Base-by-base conservation (phyloP, 2,329 filamentous ascomycete species). In the Cytospora schulzeri region DNA sequence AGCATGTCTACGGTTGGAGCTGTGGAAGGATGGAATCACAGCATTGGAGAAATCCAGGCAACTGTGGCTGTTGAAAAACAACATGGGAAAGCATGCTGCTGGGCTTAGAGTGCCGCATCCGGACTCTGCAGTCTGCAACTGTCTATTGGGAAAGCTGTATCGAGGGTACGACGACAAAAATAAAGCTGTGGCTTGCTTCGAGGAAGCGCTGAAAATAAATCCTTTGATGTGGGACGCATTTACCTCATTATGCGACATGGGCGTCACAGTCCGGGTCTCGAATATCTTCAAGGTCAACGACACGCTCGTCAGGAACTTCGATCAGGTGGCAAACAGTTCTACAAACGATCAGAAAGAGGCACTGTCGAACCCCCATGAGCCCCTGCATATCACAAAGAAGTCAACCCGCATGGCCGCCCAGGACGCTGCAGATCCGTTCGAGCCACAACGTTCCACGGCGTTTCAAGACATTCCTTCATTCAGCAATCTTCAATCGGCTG, bases 141-240 rank as follows among this genome's bases (percentile, higher is more conserved):
- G 91, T 71, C 79, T 99, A 45, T 82, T 97, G 33, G 95, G 92
- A 29, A 97, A 96, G 77, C 81, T 99, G 31, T 94, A 93, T 79
- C 87, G 90, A 57, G 91, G 86, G 2, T 89, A 95, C 71, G 91
- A 97, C 70, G 85, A 91, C 71, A 91, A 91, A 72, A 90, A 90
- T 70, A 93, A 91, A 76, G 93, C 95, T 9, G 88, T 94, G 19
- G 86, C 91, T 69, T 92, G 87, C 75, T 98, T 95, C 73, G 92
- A 96, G 69, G 92, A 96, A 66, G 88, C 93, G 7, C 80, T 99
- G 71, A 96, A 93, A 77, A 76, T 88, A 62, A 99, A 98, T 72
- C 93, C 95, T 1, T 94, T 98, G 76, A 95, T 97, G 86, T 99
- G 95, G 95, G 95, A 99, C 80, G 93, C 94, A 0, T 98, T 98